Base-by-base conservation (phyloP, 805 yeast species). In the Cyberlindnera mississippiensis region DNA sequence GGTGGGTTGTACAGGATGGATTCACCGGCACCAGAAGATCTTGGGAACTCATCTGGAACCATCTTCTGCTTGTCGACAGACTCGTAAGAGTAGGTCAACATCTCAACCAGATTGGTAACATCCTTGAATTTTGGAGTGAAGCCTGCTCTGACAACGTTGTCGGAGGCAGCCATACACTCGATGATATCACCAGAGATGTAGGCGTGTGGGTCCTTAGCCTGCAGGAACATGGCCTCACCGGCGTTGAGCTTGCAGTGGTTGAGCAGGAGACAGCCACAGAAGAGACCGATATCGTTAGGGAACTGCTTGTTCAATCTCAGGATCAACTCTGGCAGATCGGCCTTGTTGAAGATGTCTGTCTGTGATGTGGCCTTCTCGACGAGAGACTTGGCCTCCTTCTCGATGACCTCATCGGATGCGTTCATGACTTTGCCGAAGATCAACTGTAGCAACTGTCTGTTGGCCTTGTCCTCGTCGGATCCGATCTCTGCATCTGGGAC, bases 121-220 rank as follows among this genome's bases (percentile, higher is more conserved):
- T 93, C 99, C 68, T 91, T 93, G 72, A 91, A 93, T 66, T 93
- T 93, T 48, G 99, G 99, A n/a, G 99, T 93, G 73, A 93, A 93
- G 12, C 99, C 99, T 4, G 97, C 96, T 64, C 99, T 80, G 37
- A 93, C 97, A 44, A 93, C 99, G 58, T 93, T 93, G 64, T 93
- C 99, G 31, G 95, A 83, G 8, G 99, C 97, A 33, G 99, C 99
- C 99, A 93, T 93, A 72, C 99, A 93, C 71, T 93, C 99, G 59
- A 93, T 90, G 53, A 93, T 93, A 64, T 93, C 98, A 52, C 99
- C 99, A 41, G 83, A 75, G 48, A 93, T 91, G 67, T 93, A 93
- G 27, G 99, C 99, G 66, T 93, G 99, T 19, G 98, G 98, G 65
- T 90, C 97, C 67, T 88, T 87, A 33, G 99, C 98, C 60, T 87